Evolutionary conservation across 805 yeast species (phyloP).

Genomic region (Saccharomycopsis sp.): DNA sequence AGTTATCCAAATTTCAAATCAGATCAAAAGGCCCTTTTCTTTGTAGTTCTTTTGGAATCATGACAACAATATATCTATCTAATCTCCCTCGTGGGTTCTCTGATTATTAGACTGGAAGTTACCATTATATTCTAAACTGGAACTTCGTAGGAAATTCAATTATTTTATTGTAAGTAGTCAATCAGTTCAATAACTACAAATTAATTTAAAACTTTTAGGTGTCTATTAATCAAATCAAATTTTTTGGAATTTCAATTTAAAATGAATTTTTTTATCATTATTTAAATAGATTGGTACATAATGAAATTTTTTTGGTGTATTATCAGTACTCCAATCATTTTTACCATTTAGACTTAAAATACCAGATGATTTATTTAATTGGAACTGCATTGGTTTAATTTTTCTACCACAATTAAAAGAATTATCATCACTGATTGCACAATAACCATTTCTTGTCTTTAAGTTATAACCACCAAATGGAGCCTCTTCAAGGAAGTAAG

Average conservation of each 20-base stretch:
- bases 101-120: no score
- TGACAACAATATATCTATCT: no score
- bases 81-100: no score
- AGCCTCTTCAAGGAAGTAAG: conserved; percentile 46
- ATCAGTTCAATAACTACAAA: no score
- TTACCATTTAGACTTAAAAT: conserved; percentile 52
- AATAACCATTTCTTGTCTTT: conserved; percentile 62
- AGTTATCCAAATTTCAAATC: no score
- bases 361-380: conserved; percentile 35
- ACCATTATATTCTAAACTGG: no score
- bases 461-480: conserved; percentile 67
- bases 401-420: conserved; percentile 27
- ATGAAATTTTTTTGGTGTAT: conserved; percentile 31
- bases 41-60: no score
- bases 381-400: conserved; percentile 44
- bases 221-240: no score
- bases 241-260: conserved; percentile 25
- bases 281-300: conserved; percentile 43
- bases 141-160: no score
- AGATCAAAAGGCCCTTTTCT: no score
- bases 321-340: conserved; percentile 46
- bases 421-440: conserved; percentile 36
- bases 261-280: conserved; percentile 27
- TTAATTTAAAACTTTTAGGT: no score
- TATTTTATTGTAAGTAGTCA: no score